Conservation (phyloP, 768 basidiomycete species). For the Serendipita sp. region DNA sequence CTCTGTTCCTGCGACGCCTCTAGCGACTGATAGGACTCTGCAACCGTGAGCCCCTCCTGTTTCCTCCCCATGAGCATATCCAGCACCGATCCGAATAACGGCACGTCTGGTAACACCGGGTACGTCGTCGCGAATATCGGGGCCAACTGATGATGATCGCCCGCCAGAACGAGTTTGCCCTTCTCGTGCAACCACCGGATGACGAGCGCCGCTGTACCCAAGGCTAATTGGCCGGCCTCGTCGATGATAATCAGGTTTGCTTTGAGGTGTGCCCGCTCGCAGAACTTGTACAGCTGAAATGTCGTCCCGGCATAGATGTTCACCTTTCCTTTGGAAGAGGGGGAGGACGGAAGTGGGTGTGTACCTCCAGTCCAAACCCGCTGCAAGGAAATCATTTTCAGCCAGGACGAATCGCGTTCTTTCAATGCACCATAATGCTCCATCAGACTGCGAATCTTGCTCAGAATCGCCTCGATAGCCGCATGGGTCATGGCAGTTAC, state of each 20-base stretch:
- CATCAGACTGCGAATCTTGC: constrained; percentile 24
- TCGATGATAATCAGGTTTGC: constrained; percentile 33
- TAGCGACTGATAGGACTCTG: not conserved
- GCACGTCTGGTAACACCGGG: not conserved
- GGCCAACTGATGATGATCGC: constrained; percentile 34
- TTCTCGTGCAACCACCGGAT: constrained; percentile 23
- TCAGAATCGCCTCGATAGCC: constrained; percentile 33
- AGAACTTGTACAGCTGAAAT: constrained; percentile 36
- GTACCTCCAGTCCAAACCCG: constrained; percentile 26
- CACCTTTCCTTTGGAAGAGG: constrained; percentile 12
- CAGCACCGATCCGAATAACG: not conserved
- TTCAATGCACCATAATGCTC: constrained; percentile 17
- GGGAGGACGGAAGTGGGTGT: constrained; percentile 21
- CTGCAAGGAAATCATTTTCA: constrained; percentile 27
- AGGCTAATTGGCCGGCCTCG: constrained; percentile 35
- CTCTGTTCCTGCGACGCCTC: not conserved
- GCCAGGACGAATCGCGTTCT: constrained; percentile 25
- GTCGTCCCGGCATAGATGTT: constrained; percentile 33
- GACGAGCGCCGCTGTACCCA: constrained; percentile 31
- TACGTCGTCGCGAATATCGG: not conserved
- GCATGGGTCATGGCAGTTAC: constrained; percentile 38
- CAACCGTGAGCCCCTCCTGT: not conserved
- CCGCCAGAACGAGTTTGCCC: constrained; percentile 32
- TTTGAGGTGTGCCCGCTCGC: constrained; percentile 23
- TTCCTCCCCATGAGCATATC: not conserved